Base-by-base conservation (phyloP, 2,329 filamentous ascomycete species). In the Atkinsonella texensis region DNA sequence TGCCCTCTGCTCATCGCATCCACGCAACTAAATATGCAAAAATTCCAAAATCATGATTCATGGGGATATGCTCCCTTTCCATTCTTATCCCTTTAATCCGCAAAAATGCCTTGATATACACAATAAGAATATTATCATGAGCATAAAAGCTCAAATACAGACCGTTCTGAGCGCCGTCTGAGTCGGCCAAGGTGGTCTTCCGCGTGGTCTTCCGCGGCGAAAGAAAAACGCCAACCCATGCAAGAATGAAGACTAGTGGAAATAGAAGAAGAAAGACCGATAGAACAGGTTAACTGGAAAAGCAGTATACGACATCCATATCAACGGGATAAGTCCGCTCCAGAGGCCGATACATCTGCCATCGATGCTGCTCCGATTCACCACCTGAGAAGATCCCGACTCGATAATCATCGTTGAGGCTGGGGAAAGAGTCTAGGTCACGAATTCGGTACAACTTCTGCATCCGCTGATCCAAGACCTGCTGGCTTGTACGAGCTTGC, bases 401-500 rank as follows among this genome's bases (percentile, higher is more conserved):
- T 15, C 61, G 60, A 45, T 63, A 68, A 12, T 65, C 67, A 17
- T 64, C 59, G 12, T 53, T 20, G 4, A 62, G 58, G 10, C 58
- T 52, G 1, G 62, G 55, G 13, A 61, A 63, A 13, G 59, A 59
- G 23, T 61, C 62, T 13, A 60, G 61, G 20, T 68, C 65, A 31
- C 60, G 63, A 47, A 72, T 64, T 41, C 58, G 57, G 23, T 59
- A 61, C 39, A 73, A 52, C 51, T 61, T 60, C 49, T 64, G 64
- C 15, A 71, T 53, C 2, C 70, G 66, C 28, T 59, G 58, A 28
- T 69, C 65, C 44, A 83, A 72, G 2, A 71, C 68, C 32, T 72
- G 69, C 13, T 71, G 70, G 50, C 83, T 74, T 20, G 67, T 67
- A 40, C 70, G 68, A 2, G 77, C 76, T 52, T 76, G 78, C 42